Evolutionary conservation across 75 land plant species (phyloP).

Genomic region (Isoetes taiwanensis): DNA sequence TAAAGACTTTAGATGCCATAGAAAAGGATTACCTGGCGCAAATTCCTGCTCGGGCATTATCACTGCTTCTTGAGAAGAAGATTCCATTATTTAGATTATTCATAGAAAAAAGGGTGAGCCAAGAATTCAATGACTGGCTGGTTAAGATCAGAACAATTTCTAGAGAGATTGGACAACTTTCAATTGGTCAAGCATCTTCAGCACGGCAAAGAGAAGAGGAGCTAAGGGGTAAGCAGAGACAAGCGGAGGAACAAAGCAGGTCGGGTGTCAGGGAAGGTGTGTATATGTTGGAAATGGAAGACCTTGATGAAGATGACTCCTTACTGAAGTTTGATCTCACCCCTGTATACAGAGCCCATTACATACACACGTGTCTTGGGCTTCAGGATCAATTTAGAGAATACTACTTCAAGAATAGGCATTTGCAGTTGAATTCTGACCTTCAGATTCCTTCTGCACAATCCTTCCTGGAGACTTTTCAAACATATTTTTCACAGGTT

Average conservation of each 20-base stretch:
- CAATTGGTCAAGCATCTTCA: conserved; percentile 72
- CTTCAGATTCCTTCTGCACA: conserved; percentile 60
- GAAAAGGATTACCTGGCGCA: conserved; percentile 58
- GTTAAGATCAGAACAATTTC: conserved; percentile 65
- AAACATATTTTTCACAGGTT: conserved; percentile 67
- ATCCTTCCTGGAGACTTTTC: conserved; percentile 81
- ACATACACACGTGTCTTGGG: conserved; percentile 70
- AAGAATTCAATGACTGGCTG: conserved; percentile 90
- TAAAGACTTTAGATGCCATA: conserved; percentile 66
- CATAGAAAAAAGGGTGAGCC: conserved; percentile 63
- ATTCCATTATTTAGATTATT: conserved; percentile 58
- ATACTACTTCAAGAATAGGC: conserved; percentile 69
- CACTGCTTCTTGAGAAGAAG: conserved; percentile 39
- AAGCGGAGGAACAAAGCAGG: conserved; percentile 75
- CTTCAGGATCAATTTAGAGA: conserved; percentile 65
- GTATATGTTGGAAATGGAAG: conserved; percentile 64
- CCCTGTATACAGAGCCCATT: conserved; percentile 80
- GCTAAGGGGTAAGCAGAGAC: conserved; percentile 46
- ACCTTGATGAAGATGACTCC: conserved; percentile 50
- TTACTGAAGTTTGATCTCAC: conserved; percentile 68
- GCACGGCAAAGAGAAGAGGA: conserved; percentile 87
- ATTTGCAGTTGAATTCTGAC: conserved; percentile 78
- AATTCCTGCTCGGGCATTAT: conserved; percentile 45
- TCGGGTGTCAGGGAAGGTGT: conserved; percentile 42
- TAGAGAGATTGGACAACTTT: conserved; percentile 75